Evolutionary conservation across 352 stramenopile species (phyloP), one percentile per base, ranked within the genome.

Genomic region (Pythium vanterpoolii): DNA sequence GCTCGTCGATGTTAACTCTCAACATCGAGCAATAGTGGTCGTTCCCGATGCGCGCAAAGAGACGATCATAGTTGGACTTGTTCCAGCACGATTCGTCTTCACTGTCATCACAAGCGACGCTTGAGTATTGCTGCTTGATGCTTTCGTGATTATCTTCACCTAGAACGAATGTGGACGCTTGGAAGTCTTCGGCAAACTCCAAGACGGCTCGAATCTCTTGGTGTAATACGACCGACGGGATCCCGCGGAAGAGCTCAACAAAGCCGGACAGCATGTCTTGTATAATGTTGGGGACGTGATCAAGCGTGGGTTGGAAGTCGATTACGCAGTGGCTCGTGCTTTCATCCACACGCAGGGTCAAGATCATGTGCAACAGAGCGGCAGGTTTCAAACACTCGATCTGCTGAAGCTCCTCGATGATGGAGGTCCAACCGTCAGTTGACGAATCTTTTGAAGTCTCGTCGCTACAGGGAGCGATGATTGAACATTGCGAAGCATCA

Each of bases 151-250:
- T 36, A 8, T 48, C 43, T 26, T 21, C 30, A 18, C 30, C 27
- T 18, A 47, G 30, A 56, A 30, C 38, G n/a, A 81, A 60, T 0
- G 47, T 51, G 0, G 44, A 60, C 6, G 77, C 69, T 30, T 68
- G 72, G n/a, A 82, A 77, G 28, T 87, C 65, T 16, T 76, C 56
- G 0, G 73, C 68, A 60, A 89, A 89, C 4, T 64, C 64, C 23
- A 89, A 51, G 13, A 86, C 62, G 3, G 74, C 66, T 1, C 56
- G 62, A 28, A 89, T 64, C 5, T 83, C 76, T 0, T 69, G 66
- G 27, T 74, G 74, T 0, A 67, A 56, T 0, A 76, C 44, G 4
- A 87, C 43, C 1, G 77, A 56, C 3, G 71, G 62, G n/a, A 89
- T 69, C 0, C 60, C 40, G 4, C 65, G 68, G 26, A 86, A 87